Evolutionary conservation across 2,329 filamentous ascomycete genomes (phyloP), one percentile per base, ranked within the genome.

Genomic region (Dryadomyces quercus-mongolicae): DNA sequence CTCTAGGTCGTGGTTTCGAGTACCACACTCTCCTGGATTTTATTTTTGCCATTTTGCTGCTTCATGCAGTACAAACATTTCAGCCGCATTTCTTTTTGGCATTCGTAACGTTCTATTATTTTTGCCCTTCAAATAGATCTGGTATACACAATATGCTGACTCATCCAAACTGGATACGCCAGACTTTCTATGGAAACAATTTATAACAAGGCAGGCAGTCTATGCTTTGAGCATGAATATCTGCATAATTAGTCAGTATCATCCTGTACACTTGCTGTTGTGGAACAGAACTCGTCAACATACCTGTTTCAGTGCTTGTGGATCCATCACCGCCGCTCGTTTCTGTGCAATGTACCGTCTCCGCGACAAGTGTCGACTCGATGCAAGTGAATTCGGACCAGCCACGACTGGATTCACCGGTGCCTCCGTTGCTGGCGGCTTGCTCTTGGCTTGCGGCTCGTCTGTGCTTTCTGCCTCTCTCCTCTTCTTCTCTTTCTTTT

Each of bases 291-390:
- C 38, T 42, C 9, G 7, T 15, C 12, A 36, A 59, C 73, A 67
- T 71, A 91, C 87, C 82, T 96, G 90, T 67, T 91, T 92, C 64
- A 97, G 70, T 15, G 90, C 88, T 64, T 85, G 82, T 50, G 84
- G 78, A 67, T 96, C 87, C 72, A 89, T 78, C 56, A 90, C 79
- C 2, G 91, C 90, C 72, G 85, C 81, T 62, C 82, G 84, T 74
- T 97, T 97, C 62, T 93, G 88, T 55, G 85, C 85, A 63, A 97
- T 95, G 68, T 91, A 88, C 57, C 88, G 78, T 60, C 87, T 82
- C 59, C 92, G 76, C 49, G 91, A 81, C 54, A 86, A 79, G 66
- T 91, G 87, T 59, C 89, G 79, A 50, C 77, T 81, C 25, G 77
- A 73, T 57, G 75, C 21, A 31, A 36, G 18, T 5, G 38, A 2